phyloP scores from a whole-genome alignment of 805 yeast genomes.

The Lipomyces yamanashiensis region DNA sequence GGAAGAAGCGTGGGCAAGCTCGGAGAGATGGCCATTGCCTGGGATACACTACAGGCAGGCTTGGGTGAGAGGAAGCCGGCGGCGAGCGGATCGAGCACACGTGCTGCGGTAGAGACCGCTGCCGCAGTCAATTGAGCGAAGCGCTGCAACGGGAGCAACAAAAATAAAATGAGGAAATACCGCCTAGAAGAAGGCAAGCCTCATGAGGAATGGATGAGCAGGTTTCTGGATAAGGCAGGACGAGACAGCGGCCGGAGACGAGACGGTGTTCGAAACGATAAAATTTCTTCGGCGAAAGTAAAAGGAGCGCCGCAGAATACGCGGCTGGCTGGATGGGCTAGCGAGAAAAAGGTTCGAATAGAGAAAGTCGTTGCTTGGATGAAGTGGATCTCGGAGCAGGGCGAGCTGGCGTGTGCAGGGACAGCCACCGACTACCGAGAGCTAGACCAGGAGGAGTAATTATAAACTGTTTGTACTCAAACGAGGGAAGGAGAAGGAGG shows the following conservation, averaged over 20 bases:
- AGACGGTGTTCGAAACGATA: not conserved
- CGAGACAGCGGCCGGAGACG: too few relatives aligned
- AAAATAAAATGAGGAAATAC: not conserved
- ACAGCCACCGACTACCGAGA: too few relatives aligned
- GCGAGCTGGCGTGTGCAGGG: too few relatives aligned
- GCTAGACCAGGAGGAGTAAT: too few relatives aligned
- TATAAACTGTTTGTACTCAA: too few relatives aligned
- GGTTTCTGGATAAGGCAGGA: too few relatives aligned
- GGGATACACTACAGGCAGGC: not conserved
- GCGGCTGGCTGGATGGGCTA: not conserved
- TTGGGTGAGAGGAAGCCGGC: not conserved
- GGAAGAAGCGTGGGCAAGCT: too few relatives aligned
- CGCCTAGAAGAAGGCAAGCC: too few relatives aligned
- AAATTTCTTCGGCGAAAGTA: not conserved
- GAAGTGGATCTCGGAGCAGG: too few relatives aligned
- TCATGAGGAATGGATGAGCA: too few relatives aligned
- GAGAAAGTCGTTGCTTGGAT: not conserved
- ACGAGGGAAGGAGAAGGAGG: too few relatives aligned
- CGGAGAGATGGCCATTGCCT: too few relatives aligned
- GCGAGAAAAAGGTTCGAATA: not conserved
- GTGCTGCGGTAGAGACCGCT: not conserved
- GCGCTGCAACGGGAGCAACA: not conserved
- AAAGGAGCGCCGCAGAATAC: not conserved
- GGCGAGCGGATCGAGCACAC: not conserved
- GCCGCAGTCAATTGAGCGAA: constrained; percentile 2